Evolutionary conservation across 805 yeast genomes (phyloP).

Genomic region (Starmerella potacharoeniae): DNA sequence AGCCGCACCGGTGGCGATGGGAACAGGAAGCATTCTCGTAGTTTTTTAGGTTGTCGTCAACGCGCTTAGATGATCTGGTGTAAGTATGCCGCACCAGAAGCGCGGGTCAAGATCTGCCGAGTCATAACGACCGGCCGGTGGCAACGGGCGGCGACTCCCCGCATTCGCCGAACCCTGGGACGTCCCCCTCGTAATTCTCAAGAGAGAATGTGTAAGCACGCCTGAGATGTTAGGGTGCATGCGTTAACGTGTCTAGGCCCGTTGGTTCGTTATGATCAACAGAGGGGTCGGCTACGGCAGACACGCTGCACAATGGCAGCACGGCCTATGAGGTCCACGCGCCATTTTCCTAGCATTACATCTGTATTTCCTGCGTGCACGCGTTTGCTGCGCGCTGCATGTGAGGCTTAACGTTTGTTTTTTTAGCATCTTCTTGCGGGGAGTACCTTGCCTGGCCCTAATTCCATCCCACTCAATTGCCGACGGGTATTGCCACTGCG

Average conservation of each 20-base stretch:
- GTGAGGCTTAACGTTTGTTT: not conserved
- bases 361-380: no score
- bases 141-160: not conserved
- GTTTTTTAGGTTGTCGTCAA: no score
- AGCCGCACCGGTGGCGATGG: no score
- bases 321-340: no score
- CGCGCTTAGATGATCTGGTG: not conserved
- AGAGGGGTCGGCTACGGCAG: not conserved
- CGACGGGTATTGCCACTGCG: not conserved
- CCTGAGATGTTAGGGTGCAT: not conserved
- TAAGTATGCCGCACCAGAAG: not conserved
- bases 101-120: not conserved
- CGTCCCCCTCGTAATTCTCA: not conserved
- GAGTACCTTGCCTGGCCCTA: slow-evolving; percentile 1
- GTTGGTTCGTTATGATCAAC: not conserved
- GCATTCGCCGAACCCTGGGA: not conserved
- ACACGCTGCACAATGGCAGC: no score
- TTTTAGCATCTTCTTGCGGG: not conserved
- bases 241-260: no score
- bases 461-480: not conserved
- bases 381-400: not conserved
- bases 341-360: no score
- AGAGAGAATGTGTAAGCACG: not conserved
- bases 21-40: no score
- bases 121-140: not conserved